A percentile compares a stretch with the other conserved stretches of the same genome.
Conservation (phyloP, 2,329 filamentous ascomycete species). For the Ceratocystis lukuohia region DNA sequence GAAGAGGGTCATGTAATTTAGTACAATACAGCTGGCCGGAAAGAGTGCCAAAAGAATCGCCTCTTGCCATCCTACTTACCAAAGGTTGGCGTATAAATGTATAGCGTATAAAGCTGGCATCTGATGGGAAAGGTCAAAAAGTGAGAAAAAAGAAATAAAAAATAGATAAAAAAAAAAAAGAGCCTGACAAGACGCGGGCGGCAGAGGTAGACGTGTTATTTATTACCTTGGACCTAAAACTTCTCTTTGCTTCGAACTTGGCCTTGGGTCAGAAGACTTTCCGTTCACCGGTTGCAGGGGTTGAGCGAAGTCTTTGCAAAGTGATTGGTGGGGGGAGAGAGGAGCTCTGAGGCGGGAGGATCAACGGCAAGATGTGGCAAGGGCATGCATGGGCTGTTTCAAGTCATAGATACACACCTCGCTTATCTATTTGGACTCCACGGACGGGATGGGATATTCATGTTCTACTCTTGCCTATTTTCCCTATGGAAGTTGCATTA, state of each 20-base stretch:
- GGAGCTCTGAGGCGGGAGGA: constrained; percentile 1
- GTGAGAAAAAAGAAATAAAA: neutral
- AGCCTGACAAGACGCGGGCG: neutral
- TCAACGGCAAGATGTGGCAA: constrained; percentile 2
- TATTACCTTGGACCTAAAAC: neutral
- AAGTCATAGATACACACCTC: neutral
- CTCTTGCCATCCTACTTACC: neutral
- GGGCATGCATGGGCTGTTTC: neutral
- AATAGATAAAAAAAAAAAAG: neutral
- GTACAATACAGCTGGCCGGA: neutral
- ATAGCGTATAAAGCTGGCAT: neutral
- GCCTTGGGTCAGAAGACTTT: constrained; percentile 5
- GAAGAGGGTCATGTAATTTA: neutral
- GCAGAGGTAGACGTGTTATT: neutral
- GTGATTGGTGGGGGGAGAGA: neutral
- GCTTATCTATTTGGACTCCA: neutral
- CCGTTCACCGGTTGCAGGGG: constrained; percentile 1
- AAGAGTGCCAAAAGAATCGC: neutral
- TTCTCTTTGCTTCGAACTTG: neutral
- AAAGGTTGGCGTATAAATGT: neutral
- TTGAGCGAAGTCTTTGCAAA: neutral
- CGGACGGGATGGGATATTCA: neutral
- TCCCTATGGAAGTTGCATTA: neutral
- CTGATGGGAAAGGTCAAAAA: neutral
- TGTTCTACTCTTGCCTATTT: neutral